Evolutionary conservation across 2,329 filamentous ascomycete species (phyloP).

Genomic region (Ophiocordyceps unilateralis): DNA sequence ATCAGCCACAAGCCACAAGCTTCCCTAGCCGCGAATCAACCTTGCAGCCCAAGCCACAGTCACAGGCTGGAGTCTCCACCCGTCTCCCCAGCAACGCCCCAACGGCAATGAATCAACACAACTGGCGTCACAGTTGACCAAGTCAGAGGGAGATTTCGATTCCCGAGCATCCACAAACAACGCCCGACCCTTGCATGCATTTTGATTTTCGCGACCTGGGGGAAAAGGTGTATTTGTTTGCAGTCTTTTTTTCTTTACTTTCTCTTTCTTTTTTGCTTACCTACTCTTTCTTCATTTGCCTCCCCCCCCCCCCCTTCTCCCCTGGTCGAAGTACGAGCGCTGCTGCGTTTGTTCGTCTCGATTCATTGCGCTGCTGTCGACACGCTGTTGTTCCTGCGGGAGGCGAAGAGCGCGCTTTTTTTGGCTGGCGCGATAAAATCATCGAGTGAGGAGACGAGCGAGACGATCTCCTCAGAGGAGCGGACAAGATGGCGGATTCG

Average conservation of each 20-base stretch:
- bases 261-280: not conserved
- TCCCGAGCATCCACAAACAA: not conserved
- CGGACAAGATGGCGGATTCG: conserved; percentile 8
- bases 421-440: too few relatives aligned
- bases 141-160: not conserved
- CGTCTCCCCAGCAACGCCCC: conserved; percentile 1
- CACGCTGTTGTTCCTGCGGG: too few relatives aligned
- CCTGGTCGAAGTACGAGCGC: too few relatives aligned
- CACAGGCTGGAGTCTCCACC: not conserved
- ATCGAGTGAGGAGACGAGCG: not conserved
- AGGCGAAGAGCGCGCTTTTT: too few relatives aligned
- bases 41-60: too few relatives aligned
- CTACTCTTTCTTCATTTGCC: not conserved
- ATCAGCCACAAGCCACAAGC: not conserved
- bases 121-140: not conserved
- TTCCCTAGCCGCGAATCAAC: too few relatives aligned
- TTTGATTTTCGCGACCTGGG: not conserved
- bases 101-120: not conserved
- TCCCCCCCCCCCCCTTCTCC: not conserved
- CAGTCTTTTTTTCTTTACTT: not conserved
- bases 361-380: too few relatives aligned
- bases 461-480: not conserved
- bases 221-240: not conserved
- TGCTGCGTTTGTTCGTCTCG: too few relatives aligned
- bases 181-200: not conserved